A percentile compares a stretch with the other conserved stretches of the same genome.
Conservation (phyloP, 768 basidiomycete species). For the Pisolithus albus region DNA sequence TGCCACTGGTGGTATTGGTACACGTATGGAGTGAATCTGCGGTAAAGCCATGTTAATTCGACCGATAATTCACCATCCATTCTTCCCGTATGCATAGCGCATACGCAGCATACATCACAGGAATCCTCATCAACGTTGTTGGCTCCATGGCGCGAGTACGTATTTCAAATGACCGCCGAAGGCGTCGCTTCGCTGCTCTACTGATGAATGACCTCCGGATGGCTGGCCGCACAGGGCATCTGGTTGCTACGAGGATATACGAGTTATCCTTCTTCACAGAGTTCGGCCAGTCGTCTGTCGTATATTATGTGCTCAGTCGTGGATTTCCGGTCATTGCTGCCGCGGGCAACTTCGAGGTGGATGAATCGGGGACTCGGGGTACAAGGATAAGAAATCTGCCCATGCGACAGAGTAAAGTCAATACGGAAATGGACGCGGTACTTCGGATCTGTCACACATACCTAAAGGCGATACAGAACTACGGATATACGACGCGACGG, state of each 20-base stretch:
- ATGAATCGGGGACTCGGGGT: slow-evolving; percentile 43
- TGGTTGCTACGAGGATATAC: slow-evolving; percentile 68
- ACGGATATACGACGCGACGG: too few species aligned
- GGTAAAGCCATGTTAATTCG: slow-evolving; percentile 29
- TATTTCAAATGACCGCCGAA: slow-evolving; percentile 8
- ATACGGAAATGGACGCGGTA: neutral
- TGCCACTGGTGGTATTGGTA: slow-evolving; percentile 62
- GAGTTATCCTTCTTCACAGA: slow-evolving; percentile 83
- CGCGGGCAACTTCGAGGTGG: slow-evolving; percentile 42
- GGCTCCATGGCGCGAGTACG: slow-evolving; percentile 75
- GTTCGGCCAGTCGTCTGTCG: slow-evolving; percentile 57
- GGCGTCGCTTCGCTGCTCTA: neutral
- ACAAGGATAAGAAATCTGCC: slow-evolving; percentile 2
- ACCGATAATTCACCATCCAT: neutral
- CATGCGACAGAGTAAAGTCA: neutral
- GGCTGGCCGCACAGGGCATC: slow-evolving; percentile 56
- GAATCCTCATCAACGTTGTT: slow-evolving; percentile 77
- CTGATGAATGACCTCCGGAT: neutral
- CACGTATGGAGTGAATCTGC: slow-evolving; percentile 64
- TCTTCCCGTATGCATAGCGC: slow-evolving; percentile 32
- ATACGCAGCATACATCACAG: slow-evolving; percentile 60
- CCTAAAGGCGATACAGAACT: too few species aligned
- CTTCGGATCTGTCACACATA: neutral
- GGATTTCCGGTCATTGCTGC: slow-evolving; percentile 55
- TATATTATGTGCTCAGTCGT: slow-evolving; percentile 55